Evolutionary conservation across 1,284 basidiomycete species (phyloP).

Genomic region (Crepidotus sp.): DNA sequence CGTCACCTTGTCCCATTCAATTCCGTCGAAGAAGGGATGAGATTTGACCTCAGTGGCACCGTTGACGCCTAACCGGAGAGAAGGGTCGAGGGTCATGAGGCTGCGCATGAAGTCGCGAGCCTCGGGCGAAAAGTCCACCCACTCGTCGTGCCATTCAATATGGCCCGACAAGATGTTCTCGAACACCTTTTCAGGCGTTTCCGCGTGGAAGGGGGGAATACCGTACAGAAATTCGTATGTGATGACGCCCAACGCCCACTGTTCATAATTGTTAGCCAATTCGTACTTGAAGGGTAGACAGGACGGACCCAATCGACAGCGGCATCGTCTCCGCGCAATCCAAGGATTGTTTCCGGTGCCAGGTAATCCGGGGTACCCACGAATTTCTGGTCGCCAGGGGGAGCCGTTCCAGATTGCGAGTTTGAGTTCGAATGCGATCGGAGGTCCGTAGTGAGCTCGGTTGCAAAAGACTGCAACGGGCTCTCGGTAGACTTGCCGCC

Average conservation of each 20-base stretch:
- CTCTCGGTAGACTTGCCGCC: slow-evolving; percentile 48
- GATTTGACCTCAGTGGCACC: slow-evolving; percentile 91
- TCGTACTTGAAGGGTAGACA: slow-evolving; percentile 7
- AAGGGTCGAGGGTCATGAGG: slow-evolving; percentile 79
- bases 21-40: slow-evolving; percentile 85
- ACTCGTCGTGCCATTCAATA: slow-evolving; percentile 94
- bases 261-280: slow-evolving; percentile 14
- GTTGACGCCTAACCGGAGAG: slow-evolving; percentile 73
- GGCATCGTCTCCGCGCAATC: slow-evolving; percentile 90
- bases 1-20: slow-evolving; percentile 91
- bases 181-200: slow-evolving; percentile 94
- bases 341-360: slow-evolving; percentile 93
- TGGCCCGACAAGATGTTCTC: slow-evolving; percentile 97
- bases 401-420: slow-evolving; percentile 47
- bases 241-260: slow-evolving; percentile 98
- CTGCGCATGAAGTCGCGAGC: slow-evolving; percentile 88
- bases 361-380: slow-evolving; percentile 97
- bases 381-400: slow-evolving; percentile 83
- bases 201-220: slow-evolving; percentile 95
- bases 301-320: slow-evolving; percentile 90
- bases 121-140: slow-evolving; percentile 79
- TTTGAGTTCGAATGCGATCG: slow-evolving; percentile 50
- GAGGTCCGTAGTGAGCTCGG: slow-evolving; percentile 73
- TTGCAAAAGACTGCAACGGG: slow-evolving; percentile 73
- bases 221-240: slow-evolving; percentile 98